Percentiles rank a stretch among this genome's conserved stretches.
phyloP scores from a whole-genome alignment of 768 basidiomycete species.

The Trametes maxima region DNA sequence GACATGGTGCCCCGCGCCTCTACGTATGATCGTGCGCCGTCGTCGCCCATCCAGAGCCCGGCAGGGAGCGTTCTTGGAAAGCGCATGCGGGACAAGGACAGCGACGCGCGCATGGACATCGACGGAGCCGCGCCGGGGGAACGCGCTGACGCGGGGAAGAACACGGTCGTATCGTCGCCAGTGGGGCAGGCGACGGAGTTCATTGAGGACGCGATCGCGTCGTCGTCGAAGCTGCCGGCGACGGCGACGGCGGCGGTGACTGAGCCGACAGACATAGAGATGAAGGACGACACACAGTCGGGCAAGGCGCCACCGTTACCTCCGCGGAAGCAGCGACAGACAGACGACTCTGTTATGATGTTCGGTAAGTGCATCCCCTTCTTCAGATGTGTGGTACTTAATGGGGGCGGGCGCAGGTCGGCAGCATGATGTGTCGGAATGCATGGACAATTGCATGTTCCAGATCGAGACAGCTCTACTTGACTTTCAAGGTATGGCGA shows the following conservation, averaged over 20 bases:
- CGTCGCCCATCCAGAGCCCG: conserved; percentile 27
- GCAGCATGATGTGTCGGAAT: conserved; percentile 98
- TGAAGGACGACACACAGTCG: conserved; percentile 32
- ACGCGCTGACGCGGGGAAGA: conserved; percentile 10
- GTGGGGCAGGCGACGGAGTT: conserved; percentile 15
- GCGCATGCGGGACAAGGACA: conserved; percentile 44
- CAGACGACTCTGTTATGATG: conserved; percentile 83
- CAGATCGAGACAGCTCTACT: conserved; percentile 93
- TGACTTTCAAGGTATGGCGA: conserved; percentile 62
- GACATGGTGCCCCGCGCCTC: conserved; percentile 48
- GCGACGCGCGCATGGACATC: conserved; percentile 47
- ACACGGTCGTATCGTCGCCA: conserved; percentile 41
- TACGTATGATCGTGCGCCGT: conserved; percentile 36
- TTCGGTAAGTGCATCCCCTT: conserved; percentile 55
- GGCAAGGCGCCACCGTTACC: conserved; percentile 58
- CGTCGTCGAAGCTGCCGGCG: conserved; percentile 26
- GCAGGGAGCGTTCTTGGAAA: conserved; percentile 64
- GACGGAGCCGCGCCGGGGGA: conserved; percentile 38
- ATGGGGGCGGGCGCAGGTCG: conserved; percentile 55
- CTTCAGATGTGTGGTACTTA: neutral
- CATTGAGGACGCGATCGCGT: conserved; percentile 19
- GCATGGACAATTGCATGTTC: conserved; percentile 99
- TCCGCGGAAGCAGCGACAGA: conserved; percentile 51
- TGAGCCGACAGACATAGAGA: conserved; percentile 34
- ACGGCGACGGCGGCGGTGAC: neutral